phyloP scores from a whole-genome alignment of 2,329 filamentous ascomycete genomes.

The Blumeriella jaapii region DNA sequence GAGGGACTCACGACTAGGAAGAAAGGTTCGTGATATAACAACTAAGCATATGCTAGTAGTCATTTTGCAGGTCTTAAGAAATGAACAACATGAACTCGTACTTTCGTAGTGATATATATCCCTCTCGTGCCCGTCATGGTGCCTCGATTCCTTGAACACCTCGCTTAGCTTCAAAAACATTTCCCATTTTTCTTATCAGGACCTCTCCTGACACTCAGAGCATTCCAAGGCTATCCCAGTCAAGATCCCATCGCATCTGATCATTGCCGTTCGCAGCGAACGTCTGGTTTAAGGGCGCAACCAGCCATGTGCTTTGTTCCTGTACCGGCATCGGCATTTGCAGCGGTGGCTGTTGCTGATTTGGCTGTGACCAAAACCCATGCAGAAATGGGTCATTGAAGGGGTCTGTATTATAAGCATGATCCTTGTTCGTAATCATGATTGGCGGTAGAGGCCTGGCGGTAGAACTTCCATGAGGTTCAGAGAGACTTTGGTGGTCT shows the following conservation, averaged over 20 bases:
- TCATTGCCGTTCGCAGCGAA: conserved; percentile 1
- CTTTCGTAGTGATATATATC: too few relatives aligned
- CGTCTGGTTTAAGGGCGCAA: conserved; percentile 2
- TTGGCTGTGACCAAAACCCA: conserved; percentile 2
- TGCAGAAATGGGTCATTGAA: conserved; percentile 1
- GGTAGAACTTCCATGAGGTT: not conserved
- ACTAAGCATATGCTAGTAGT: too few relatives aligned
- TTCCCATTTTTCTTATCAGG: too few relatives aligned
- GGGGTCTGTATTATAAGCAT: not conserved
- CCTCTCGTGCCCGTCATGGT: too few relatives aligned
- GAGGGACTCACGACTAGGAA: too few relatives aligned
- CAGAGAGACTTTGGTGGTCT: not conserved
- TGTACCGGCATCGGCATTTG: not conserved
- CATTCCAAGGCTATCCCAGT: conserved; percentile 5
- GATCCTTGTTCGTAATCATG: not conserved
- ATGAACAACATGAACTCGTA: too few relatives aligned
- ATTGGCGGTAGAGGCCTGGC: not conserved
- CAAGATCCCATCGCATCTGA: conserved; percentile 4
- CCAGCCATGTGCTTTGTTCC: not conserved
- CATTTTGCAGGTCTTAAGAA: too few relatives aligned
- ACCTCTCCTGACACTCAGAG: too few relatives aligned
- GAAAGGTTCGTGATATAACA: too few relatives aligned
- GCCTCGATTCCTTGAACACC: not conserved
- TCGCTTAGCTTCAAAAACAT: not conserved
- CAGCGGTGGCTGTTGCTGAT: not conserved